Conservation (phyloP, 2,329 filamentous ascomycete species). For the Fusarium agapanthi region DNA sequence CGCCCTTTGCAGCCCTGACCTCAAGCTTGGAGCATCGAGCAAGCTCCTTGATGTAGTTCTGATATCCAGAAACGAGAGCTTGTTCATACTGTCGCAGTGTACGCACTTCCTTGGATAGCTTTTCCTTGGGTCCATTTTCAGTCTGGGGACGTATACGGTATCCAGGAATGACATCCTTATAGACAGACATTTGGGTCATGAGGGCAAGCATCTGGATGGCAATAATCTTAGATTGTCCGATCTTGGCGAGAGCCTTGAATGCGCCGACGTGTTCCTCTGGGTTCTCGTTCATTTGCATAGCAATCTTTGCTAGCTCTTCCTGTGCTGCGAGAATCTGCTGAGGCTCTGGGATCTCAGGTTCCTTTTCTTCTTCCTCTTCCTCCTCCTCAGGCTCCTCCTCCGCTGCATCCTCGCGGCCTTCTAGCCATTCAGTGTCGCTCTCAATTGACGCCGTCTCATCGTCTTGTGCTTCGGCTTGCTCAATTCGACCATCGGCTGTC, state of each 20-base stretch:
- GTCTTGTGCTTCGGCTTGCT: conserved; percentile 65
- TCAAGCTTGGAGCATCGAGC: conserved; percentile 71
- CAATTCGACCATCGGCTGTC: conserved; percentile 77
- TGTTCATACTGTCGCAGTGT: conserved; percentile 87
- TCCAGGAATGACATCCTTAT: conserved; percentile 95
- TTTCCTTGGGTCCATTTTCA: conserved; percentile 78
- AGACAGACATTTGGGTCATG: conserved; percentile 87
- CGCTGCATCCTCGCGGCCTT: conserved; percentile 64
- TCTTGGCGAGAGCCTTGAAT: conserved; percentile 79
- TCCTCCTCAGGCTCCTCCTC: conserved; percentile 56
- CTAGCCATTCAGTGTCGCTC: conserved; percentile 71
- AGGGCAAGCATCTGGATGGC: conserved; percentile 87
- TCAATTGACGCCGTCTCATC: conserved; percentile 68
- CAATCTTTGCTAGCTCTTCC: conserved; percentile 88
- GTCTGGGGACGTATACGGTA: conserved; percentile 88
- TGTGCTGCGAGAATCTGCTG: conserved; percentile 88
- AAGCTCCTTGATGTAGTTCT: conserved; percentile 82
- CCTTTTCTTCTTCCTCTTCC: conserved; percentile 60
- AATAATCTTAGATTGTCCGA: conserved; percentile 73
- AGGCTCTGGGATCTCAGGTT: conserved; percentile 74
- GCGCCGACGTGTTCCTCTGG: conserved; percentile 88
- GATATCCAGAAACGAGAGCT: conserved; percentile 84
- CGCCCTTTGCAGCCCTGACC: conserved; percentile 49
- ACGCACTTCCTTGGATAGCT: conserved; percentile 91
- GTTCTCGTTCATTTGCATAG: conserved; percentile 83